A percentile compares a stretch with the other conserved stretches of the same genome.
Conservation (phyloP, 495 filamentous ascomycete species). For the Tuber borchii region DNA sequence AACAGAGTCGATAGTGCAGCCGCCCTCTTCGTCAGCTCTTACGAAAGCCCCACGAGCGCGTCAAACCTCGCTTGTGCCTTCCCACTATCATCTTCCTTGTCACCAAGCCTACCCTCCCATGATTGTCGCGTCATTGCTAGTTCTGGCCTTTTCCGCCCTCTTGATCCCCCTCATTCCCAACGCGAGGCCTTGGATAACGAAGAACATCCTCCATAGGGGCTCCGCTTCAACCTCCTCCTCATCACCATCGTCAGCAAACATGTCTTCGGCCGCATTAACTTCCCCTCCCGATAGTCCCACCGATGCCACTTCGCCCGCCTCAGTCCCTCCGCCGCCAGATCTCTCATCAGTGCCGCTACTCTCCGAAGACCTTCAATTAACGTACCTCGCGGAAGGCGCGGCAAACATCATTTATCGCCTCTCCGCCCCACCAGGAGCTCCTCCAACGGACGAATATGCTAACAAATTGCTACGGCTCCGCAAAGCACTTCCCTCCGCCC, state of each 20-base stretch:
- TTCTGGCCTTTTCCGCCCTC: neutral
- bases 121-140: neutral
- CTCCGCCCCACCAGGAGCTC: constrained; percentile 6
- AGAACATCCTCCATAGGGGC: neutral
- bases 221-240: neutral
- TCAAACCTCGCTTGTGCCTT: neutral
- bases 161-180: constrained; percentile 1
- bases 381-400: constrained; percentile 40
- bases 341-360: constrained; percentile 21
- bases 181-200: constrained; percentile 1
- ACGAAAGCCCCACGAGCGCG: neutral
- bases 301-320: neutral
- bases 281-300: neutral
- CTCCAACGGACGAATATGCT: constrained; percentile 7
- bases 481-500: constrained; percentile 38
- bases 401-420: constrained; percentile 43
- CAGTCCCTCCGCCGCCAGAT: neutral
- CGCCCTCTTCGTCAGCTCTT: neutral
- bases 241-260: neutral
- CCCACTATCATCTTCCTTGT: neutral
- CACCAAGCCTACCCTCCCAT: neutral
- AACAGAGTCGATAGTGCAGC: neutral
- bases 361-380: constrained; percentile 18
- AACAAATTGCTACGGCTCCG: constrained; percentile 37
- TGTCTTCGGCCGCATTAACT: neutral